These are phyloP conservation scores for Fraxinus xanthoxyloides DNA, from an alignment of 305 asterid genomes.

Conservation along the genomic window DNA sequence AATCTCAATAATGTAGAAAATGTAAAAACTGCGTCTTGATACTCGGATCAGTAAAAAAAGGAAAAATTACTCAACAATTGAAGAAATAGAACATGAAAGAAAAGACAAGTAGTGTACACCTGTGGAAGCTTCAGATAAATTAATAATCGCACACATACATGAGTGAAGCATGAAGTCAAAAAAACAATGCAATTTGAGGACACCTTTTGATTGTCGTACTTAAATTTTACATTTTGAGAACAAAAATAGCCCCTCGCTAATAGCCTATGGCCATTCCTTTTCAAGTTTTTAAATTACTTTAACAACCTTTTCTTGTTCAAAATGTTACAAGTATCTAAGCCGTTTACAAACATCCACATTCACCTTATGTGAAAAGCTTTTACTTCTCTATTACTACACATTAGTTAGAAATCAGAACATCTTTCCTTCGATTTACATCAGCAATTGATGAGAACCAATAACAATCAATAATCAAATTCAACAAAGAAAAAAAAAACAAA, in stretches of 20 bases:
- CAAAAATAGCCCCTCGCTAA: neutral
- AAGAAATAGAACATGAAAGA: neutral
- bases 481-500: neutral
- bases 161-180: neutral
- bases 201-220: neutral
- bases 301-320: constrained; percentile 10
- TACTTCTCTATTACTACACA: constrained; percentile 2
- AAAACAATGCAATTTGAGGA: neutral
- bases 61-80: neutral
- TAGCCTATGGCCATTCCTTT: neutral
- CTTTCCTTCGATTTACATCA: neutral
- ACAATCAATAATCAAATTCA: neutral
- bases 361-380: neutral
- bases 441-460: neutral
- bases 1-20: neutral
- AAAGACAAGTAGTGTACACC: neutral
- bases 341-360: neutral
- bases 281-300: neutral
- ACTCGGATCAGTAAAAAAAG: neutral
- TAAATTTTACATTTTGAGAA: neutral
- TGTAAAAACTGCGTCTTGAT: neutral
- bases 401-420: neutral
- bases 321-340: neutral
- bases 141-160: neutral
- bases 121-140: neutral